Percentiles rank a stretch among this genome's conserved stretches.
These are phyloP conservation scores for Saturnispora mendoncae DNA, from an alignment of 805 yeast genomes.

Conservation along the genomic window DNA sequence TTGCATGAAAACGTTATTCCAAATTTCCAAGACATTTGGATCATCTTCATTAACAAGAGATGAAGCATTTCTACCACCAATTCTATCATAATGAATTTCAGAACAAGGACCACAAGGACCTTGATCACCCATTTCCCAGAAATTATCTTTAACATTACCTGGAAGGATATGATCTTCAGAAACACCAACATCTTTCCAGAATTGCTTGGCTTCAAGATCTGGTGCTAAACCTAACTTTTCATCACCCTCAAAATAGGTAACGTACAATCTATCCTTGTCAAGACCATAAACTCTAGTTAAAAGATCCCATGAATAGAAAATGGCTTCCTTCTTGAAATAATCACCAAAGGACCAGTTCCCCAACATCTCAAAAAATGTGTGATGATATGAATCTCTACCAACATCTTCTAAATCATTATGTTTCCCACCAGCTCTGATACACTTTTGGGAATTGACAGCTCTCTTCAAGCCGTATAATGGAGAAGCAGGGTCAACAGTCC, in stretches of 20 bases:
- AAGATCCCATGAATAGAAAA: slow-evolving; percentile 82
- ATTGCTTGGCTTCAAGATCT: slow-evolving; percentile 84
- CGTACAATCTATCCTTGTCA: slow-evolving; percentile 73
- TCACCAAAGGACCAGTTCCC: slow-evolving; percentile 99
- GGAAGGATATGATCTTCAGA: slow-evolving; percentile 88
- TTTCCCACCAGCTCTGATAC: slow-evolving; percentile 99
- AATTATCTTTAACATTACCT: slow-evolving; percentile 84
- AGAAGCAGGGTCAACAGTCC: slow-evolving; percentile 92
- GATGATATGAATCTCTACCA: slow-evolving; percentile 96
- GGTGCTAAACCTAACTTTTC: slow-evolving; percentile 73
- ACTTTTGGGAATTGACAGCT: slow-evolving; percentile 93
- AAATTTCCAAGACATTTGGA: slow-evolving; percentile 93
- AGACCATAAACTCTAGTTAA: slow-evolving; percentile 80
- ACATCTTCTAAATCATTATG: slow-evolving; percentile 98
- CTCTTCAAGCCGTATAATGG: slow-evolving; percentile 77
- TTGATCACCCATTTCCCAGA: slow-evolving; percentile 99
- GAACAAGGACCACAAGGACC: slow-evolving; percentile 99
- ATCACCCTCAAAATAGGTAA: slow-evolving; percentile 96
- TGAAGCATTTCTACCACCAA: slow-evolving; percentile 96
- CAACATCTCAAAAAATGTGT: slow-evolving; percentile 97
- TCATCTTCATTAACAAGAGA: slow-evolving; percentile 89
- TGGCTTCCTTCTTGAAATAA: slow-evolving; percentile 93
- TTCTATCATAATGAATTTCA: slow-evolving; percentile 94
- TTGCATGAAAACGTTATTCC: slow-evolving; percentile 97
- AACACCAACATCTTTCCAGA: slow-evolving; percentile 85